Base-by-base conservation (phyloP, 1,139 yeast species). In the Blastobotrys ciferrii region DNA sequence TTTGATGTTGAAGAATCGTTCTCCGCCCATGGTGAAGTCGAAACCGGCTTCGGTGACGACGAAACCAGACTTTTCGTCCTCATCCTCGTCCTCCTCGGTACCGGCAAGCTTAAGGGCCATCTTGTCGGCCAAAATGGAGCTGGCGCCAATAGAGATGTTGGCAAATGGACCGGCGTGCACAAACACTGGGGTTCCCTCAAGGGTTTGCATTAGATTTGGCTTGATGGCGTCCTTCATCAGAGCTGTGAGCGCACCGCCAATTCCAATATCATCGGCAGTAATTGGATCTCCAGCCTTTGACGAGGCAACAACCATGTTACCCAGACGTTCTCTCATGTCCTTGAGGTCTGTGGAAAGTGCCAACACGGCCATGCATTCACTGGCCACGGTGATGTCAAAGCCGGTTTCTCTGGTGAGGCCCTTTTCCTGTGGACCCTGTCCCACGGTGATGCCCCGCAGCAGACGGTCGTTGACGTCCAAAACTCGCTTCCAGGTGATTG, bases 91-190 rank as follows among this genome's bases (percentile, higher is more conserved):
- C 64, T 75, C 68, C 55, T 76, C 78, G 36, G 81, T 84, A 68
- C 96, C 96, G 40, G 94, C 91, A 59, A 92, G 79, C 72, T 92
- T 91, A 66, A 92, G 79, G 4, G 97, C 98, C 78, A 92, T 83
- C 70, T 87, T 87, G 71, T 92, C 98, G 57, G 98, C 98, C 54
- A 92, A 75, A 43, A 92, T 89, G 35, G 98, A 91, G 55, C 88
- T 84, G 5, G 98, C 97, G 65, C 98, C 98, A 66, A 92, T 92
- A 43, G 96, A 87, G 59, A 92, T 92, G 70, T 92, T 92, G 60
- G 98, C 98, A 67, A 92, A 92, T 45, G 98, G 98, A 57, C 98
- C 98, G 51, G 98, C 98, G 67, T 92, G 98, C 47, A 92, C 96
- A 62, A 92, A 84, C 39, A 92, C 98, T 32, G 98, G 98, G 20